Percentiles rank a stretch among this genome's conserved stretches.
Conservation (phyloP, 164 flowering plant genomes). For the Brasenia schreberi region DNA sequence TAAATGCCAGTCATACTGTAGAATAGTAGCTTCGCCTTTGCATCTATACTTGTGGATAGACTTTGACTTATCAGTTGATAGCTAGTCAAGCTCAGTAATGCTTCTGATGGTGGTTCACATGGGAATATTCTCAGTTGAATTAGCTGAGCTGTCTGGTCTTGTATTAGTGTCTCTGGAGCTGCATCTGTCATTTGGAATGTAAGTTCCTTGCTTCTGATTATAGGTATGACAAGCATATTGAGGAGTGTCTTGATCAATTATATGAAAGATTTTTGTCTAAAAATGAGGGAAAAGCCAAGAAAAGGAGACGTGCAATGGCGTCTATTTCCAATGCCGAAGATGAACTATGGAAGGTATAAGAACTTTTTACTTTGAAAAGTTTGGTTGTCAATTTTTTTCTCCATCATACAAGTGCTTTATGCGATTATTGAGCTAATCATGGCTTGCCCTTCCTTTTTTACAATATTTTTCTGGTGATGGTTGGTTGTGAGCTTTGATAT, state of each 20-base stretch:
- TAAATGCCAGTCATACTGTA: too few species aligned
- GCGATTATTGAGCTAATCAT: too few species aligned
- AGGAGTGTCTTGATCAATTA: conserved; percentile 64
- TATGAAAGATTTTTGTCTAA: conserved; percentile 56
- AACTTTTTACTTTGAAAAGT: neutral
- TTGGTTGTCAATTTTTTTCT: too few species aligned
- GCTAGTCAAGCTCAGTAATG: neutral
- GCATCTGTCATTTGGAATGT: neutral
- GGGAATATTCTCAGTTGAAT: neutral
- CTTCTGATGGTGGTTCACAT: neutral
- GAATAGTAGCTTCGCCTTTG: too few species aligned
- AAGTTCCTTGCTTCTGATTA: neutral
- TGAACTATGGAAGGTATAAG: conserved; percentile 46
- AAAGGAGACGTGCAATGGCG: conserved; percentile 63
- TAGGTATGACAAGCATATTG: conserved; percentile 70
- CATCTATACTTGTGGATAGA: too few species aligned
- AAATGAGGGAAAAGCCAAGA: conserved; percentile 62
- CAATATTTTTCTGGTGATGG: too few species aligned
- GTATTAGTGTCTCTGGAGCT: neutral
- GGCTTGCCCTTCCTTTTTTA: too few species aligned
- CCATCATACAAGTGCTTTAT: too few species aligned
- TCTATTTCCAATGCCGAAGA: conserved; percentile 27
- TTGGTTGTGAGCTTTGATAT: too few species aligned
- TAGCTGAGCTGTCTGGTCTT: too few species aligned
- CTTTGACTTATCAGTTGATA: neutral